A percentile compares a stretch with the other conserved stretches of the same genome.
phyloP scores from a whole-genome alignment of 768 basidiomycete species.

The Tylopilus sp. region DNA sequence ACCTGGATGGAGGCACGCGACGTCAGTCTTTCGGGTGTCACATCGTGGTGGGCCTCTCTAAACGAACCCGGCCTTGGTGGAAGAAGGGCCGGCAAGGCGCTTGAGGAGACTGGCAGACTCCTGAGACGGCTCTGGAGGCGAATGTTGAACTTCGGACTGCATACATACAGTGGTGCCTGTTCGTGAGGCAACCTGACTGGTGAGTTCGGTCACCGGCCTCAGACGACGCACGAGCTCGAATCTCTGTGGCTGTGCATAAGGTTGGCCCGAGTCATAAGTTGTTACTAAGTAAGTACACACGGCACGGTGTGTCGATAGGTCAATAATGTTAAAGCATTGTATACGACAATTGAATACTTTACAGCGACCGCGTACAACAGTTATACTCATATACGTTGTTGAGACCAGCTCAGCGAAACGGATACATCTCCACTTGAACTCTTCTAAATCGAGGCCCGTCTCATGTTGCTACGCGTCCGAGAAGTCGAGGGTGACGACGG shows the following conservation, averaged over 20 bases:
- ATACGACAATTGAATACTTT: neutral
- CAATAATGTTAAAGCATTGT: neutral
- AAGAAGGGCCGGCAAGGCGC: conserved; percentile 84
- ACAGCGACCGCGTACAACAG: neutral
- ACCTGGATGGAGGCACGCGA: conserved; percentile 35
- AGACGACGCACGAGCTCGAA: too few relatives aligned
- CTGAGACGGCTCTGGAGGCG: conserved; percentile 44
- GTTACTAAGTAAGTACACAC: too few relatives aligned
- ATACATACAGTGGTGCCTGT: conserved; percentile 9
- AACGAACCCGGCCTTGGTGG: conserved; percentile 82
- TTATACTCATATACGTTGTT: neutral
- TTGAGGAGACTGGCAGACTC: conserved; percentile 68
- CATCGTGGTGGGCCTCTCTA: neutral
- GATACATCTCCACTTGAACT: neutral
- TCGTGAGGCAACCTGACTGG: neutral
- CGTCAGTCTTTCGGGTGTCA: conserved; percentile 9
- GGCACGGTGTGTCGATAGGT: too few relatives aligned
- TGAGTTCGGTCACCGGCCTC: too few relatives aligned
- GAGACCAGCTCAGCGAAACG: conserved; percentile 14
- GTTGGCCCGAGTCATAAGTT: too few relatives aligned
- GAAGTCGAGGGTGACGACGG: conserved; percentile 23
- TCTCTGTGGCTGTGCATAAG: neutral
- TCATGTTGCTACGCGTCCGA: conserved; percentile 4
- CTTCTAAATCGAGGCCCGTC: conserved; percentile 1
- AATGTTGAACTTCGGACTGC: conserved; percentile 18